phyloP scores from a whole-genome alignment of 441 rosid species.

The Rhodomyrtus psidioides region DNA sequence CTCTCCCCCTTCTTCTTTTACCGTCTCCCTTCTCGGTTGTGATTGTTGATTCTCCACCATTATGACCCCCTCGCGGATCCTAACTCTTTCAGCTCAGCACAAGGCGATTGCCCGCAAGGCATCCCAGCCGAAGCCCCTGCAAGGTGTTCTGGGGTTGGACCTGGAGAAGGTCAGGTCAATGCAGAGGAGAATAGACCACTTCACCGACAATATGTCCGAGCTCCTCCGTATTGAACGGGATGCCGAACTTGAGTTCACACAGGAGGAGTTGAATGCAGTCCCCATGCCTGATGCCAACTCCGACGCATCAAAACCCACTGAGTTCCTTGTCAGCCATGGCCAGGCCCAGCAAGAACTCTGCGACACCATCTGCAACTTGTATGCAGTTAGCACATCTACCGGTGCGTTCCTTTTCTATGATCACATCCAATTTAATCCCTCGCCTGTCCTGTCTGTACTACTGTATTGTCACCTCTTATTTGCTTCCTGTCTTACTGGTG shows the following conservation, averaged over 20 bases:
- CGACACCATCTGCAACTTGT: constrained; percentile 91
- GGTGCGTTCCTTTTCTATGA: constrained; percentile 28
- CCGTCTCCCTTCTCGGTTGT: neutral
- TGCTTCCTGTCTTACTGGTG: neutral
- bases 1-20: neutral
- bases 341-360: constrained; percentile 93
- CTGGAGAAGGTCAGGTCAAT: constrained; percentile 65
- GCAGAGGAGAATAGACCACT: constrained; percentile 67
- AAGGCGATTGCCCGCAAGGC: constrained; percentile 70
- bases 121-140: constrained; percentile 50
- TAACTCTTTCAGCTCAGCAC: constrained; percentile 67
- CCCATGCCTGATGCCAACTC: constrained; percentile 74
- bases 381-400: constrained; percentile 77
- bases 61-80: constrained; percentile 15
- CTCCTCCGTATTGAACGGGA: constrained; percentile 87
- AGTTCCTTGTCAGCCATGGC: constrained; percentile 92
- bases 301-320: constrained; percentile 65
- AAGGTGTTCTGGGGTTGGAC: constrained; percentile 82
- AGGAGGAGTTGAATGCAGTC: constrained; percentile 84
- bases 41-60: constrained; percentile 10
- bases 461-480: neutral
- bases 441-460: neutral
- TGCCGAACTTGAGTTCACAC: constrained; percentile 92
- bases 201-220: constrained; percentile 64
- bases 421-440: neutral